These are phyloP conservation scores for Xenosphaeropsis pyriputrescens DNA, from an alignment of 2,329 filamentous ascomycete genomes.

Conservation along the genomic window DNA sequence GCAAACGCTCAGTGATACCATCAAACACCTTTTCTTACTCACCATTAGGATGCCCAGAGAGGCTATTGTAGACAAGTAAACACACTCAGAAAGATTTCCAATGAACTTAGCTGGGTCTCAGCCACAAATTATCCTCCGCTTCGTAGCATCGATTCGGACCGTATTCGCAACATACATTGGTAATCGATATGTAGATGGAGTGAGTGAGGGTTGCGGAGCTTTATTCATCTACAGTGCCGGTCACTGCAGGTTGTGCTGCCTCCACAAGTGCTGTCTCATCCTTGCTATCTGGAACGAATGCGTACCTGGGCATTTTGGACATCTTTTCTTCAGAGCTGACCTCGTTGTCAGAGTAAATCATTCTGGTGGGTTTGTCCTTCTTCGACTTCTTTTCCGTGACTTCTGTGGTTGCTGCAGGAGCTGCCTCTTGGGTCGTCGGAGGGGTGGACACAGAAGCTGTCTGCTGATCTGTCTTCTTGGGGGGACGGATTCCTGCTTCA, in stretches of 20 bases:
- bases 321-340: conserved; percentile 82
- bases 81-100: too few relatives aligned
- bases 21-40: too few relatives aligned
- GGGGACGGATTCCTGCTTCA: conserved; percentile 41
- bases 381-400: conserved; percentile 47
- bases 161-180: too few relatives aligned
- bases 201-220: too few relatives aligned
- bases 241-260: conserved; percentile 9
- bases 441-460: conserved; percentile 25
- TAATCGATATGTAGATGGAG: too few relatives aligned
- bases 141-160: too few relatives aligned
- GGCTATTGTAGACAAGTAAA: too few relatives aligned
- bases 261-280: conserved; percentile 17
- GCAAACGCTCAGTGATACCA: too few relatives aligned
- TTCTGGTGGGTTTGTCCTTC: conserved; percentile 53
- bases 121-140: too few relatives aligned
- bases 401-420: conserved; percentile 27
- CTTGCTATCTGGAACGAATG: conserved; percentile 35
- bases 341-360: conserved; percentile 72
- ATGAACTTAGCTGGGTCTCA: too few relatives aligned
- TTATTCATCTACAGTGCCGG: conserved; percentile 9
- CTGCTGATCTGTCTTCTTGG: conserved; percentile 23
- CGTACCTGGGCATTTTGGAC: conserved; percentile 64
- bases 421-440: conserved; percentile 19
- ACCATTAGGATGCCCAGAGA: too few relatives aligned